phyloP scores from a whole-genome alignment of 2,329 filamentous ascomycete species.

The Orbilia blumenaviensis region DNA sequence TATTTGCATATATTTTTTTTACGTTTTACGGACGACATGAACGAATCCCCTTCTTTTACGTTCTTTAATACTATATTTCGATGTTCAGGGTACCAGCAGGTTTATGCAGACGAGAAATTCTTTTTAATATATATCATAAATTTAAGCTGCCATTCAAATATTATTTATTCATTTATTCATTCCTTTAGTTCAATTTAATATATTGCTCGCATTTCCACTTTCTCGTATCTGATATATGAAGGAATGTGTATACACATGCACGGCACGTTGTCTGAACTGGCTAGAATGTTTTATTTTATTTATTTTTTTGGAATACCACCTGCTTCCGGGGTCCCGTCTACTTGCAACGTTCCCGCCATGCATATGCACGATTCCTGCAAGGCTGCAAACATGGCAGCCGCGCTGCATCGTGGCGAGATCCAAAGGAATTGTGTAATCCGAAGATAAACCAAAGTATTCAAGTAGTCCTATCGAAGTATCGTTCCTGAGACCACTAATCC shows the following conservation, averaged over 20 bases:
- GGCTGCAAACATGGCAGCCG: conserved; percentile 3
- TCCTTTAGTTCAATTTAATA: no score
- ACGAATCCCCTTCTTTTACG: conserved; percentile 31
- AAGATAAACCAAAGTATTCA: not conserved
- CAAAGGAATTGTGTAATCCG: not conserved
- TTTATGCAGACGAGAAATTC: no score
- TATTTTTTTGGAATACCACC: not conserved
- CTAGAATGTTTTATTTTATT: no score
- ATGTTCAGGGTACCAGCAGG: not conserved
- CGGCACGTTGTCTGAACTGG: no score
- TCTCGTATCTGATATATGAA: no score
- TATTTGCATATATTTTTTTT: conserved; percentile 10
- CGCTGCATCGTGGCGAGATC: not conserved
- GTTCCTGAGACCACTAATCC: no score
- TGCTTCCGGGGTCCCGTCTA: conserved; percentile 10
- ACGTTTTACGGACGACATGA: conserved; percentile 18
- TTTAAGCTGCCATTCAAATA: no score
- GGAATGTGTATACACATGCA: no score
- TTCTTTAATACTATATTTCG: no score
- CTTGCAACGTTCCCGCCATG: not conserved
- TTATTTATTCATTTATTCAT: no score
- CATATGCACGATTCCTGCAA: conserved; percentile 27
- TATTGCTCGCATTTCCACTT: no score
- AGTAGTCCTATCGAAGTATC: no score
- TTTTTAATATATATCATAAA: not conserved